Conservation (phyloP, 352 stramenopile genomes). For the Pythium folliculosum region DNA sequence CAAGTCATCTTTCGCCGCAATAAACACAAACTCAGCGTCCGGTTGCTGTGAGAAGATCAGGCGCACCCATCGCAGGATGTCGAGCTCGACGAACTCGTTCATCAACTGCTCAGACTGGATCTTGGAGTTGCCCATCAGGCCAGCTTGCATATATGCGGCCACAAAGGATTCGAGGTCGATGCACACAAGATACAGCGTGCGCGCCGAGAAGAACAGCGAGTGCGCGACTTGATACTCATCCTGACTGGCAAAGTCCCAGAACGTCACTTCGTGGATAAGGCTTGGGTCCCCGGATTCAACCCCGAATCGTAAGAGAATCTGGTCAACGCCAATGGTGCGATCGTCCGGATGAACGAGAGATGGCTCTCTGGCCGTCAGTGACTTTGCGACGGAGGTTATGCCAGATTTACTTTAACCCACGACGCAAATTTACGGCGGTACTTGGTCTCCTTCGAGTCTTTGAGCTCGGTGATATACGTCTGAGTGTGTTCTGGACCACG, state of each 20-base stretch:
- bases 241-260: too few relatives aligned
- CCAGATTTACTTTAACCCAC: constrained; percentile 30
- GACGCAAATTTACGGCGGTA: constrained; percentile 30
- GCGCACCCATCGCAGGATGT: constrained; percentile 12
- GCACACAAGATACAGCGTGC: constrained; percentile 18
- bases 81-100: constrained; percentile 13
- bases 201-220: constrained; percentile 23
- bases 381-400: constrained; percentile 37
- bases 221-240: constrained; percentile 17
- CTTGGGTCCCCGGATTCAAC: background rate
- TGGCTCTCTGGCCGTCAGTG: constrained; percentile 9
- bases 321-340: constrained; percentile 39
- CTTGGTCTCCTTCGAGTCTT: too few relatives aligned
- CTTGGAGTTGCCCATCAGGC: background rate
- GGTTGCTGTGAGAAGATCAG: constrained; percentile 10
- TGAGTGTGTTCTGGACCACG: background rate
- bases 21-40: constrained; percentile 25
- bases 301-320: constrained; percentile 11
- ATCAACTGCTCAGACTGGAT: background rate
- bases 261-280: constrained; percentile 11
- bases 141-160: background rate
- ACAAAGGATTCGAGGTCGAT: constrained; percentile 8
- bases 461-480: too few relatives aligned
- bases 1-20: constrained; percentile 17
- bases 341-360: constrained; percentile 10